Conservation (phyloP, 768 basidiomycete species). For the Lactarius psammicola region DNA sequence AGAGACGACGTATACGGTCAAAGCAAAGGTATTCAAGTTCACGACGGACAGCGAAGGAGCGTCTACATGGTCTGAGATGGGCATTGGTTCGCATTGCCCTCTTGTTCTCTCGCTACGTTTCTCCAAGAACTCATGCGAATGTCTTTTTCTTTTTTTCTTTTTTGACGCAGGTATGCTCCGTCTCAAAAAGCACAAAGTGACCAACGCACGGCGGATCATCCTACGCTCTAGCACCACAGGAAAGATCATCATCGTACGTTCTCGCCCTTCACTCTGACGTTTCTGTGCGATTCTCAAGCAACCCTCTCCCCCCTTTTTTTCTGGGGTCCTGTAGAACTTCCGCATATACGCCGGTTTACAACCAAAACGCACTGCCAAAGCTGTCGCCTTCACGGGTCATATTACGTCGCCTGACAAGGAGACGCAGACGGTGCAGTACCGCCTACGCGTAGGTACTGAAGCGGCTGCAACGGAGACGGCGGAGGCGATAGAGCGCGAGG, state of each 20-base stretch:
- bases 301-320: not conserved
- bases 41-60: constrained; percentile 47
- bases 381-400: constrained; percentile 67
- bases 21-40: constrained; percentile 62
- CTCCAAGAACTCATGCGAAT: not conserved
- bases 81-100: constrained; percentile 51
- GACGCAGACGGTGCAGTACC: constrained; percentile 57
- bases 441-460: constrained; percentile 58
- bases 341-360: constrained; percentile 59
- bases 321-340: constrained; percentile 61
- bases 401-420: constrained; percentile 39
- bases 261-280: constrained; percentile 12
- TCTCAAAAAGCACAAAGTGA: constrained; percentile 72
- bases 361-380: constrained; percentile 50
- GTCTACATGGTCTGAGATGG: constrained; percentile 62
- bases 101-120: not conserved
- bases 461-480: constrained; percentile 57
- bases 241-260: constrained; percentile 68
- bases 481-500: constrained; percentile 59
- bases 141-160: not conserved
- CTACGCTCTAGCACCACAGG: constrained; percentile 73
- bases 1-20: constrained; percentile 57
- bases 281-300: not conserved
- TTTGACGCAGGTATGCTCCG: constrained; percentile 54
- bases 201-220: constrained; percentile 55